phyloP scores from a whole-genome alignment of 2,329 filamentous ascomycete species.

The Ascochyta clinopodiicola region DNA sequence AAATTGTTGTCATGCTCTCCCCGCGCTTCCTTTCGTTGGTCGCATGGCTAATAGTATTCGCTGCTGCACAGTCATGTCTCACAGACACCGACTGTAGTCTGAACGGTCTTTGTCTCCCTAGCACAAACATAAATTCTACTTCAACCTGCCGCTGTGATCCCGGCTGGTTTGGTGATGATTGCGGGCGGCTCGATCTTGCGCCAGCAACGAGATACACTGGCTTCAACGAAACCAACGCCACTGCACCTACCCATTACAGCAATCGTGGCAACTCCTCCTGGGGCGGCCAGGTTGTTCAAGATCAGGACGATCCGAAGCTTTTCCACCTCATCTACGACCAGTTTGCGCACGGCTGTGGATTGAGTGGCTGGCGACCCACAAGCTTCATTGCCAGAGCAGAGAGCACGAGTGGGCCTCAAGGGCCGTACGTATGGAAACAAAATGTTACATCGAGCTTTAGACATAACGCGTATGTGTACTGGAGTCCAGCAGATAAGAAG shows the following conservation, averaged over 20 bases:
- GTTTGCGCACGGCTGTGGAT: constrained; percentile 55
- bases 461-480: constrained; percentile 57
- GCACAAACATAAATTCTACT: neutral
- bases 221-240: constrained; percentile 54
- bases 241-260: constrained; percentile 19
- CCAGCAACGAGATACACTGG: constrained; percentile 52
- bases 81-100: constrained; percentile 50
- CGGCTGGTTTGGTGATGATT: constrained; percentile 55
- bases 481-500: constrained; percentile 52
- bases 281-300: constrained; percentile 57
- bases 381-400: constrained; percentile 56
- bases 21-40: neutral
- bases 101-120: constrained; percentile 46
- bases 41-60: neutral
- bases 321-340: constrained; percentile 58
- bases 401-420: constrained; percentile 52
- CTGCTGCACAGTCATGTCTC: constrained; percentile 21
- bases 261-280: constrained; percentile 54
- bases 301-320: constrained; percentile 45
- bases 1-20: neutral
- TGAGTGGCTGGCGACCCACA: constrained; percentile 57
- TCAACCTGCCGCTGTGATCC: constrained; percentile 43
- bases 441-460: constrained; percentile 53
- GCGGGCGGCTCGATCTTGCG: constrained; percentile 54
- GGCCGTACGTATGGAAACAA: constrained; percentile 54